Conservation (phyloP, 768 basidiomycete genomes). For the Leccinum ochraceum region DNA sequence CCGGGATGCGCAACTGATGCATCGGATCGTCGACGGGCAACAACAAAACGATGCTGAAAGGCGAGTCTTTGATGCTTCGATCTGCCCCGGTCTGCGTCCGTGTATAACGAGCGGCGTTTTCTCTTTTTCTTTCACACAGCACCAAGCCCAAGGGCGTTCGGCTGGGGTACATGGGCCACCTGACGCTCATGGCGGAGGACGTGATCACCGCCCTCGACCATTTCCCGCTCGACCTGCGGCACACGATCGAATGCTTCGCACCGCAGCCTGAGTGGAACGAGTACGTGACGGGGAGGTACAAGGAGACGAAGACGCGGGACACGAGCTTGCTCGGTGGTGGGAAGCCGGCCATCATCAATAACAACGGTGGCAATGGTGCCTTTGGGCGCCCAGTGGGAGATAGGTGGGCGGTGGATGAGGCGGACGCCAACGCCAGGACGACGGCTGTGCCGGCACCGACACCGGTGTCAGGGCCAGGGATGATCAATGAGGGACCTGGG, state of each 20-base stretch:
- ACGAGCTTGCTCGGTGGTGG: constrained; percentile 82
- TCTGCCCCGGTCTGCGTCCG: not conserved
- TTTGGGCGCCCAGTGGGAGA: constrained; percentile 28
- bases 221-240: constrained; percentile 78
- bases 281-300: constrained; percentile 83
- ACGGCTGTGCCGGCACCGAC: constrained; percentile 19
- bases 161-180: constrained; percentile 95
- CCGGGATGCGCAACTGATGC: constrained; percentile 79
- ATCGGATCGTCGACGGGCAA: constrained; percentile 87
- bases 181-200: constrained; percentile 94
- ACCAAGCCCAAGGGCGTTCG: constrained; percentile 75
- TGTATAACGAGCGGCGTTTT: not conserved
- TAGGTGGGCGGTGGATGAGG: constrained; percentile 75
- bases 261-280: constrained; percentile 85
- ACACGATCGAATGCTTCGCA: constrained; percentile 62
- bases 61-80: constrained; percentile 40
- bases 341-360: constrained; percentile 62
- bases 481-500: constrained; percentile 23
- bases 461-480: not conserved
- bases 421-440: constrained; percentile 41
- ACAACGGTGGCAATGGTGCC: constrained; percentile 7
- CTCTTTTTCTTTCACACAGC: constrained; percentile 37
- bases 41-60: constrained; percentile 73
- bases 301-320: constrained; percentile 85
- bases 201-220: constrained; percentile 87